Evolutionary conservation across 164 flowering plant genomes (phyloP).

Genomic region (Umbilicus rupestris): DNA sequence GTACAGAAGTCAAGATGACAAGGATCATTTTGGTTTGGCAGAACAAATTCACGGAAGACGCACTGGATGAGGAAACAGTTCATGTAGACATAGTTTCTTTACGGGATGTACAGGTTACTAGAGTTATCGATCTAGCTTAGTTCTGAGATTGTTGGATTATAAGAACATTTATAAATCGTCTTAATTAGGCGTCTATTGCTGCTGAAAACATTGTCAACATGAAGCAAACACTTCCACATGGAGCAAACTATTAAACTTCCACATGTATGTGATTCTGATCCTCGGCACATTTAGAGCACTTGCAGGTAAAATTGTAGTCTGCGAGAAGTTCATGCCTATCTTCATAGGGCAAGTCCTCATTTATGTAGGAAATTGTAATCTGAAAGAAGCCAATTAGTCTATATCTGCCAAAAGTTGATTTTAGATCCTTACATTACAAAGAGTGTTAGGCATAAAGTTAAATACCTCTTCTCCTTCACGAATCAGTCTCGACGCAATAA

Average conservation of each 20-base stretch:
- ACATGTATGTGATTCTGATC: neutral
- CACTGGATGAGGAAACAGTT: too few species aligned
- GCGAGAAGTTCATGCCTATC: conserved; percentile 77
- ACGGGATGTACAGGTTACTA: too few species aligned
- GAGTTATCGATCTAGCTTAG: too few species aligned
- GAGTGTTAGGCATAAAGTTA: neutral
- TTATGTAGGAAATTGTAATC: conserved; percentile 91
- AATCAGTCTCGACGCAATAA: conserved; percentile 52
- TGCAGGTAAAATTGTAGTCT: conserved; percentile 83
- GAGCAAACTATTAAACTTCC: neutral
- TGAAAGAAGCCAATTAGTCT: conserved; percentile 20
- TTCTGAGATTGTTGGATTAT: too few species aligned
- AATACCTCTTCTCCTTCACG: conserved; percentile 72
- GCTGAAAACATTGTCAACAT: too few species aligned
- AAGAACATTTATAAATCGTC: too few species aligned
- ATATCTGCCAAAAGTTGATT: neutral
- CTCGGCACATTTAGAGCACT: conserved; percentile 46
- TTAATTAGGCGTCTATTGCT: too few species aligned
- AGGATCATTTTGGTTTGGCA: too few species aligned
- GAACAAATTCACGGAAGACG: too few species aligned
- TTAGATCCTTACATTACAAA: neutral
- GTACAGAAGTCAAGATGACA: too few species aligned
- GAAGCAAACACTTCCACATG: neutral
- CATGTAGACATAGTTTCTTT: too few species aligned
- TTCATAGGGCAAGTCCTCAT: conserved; percentile 66